phyloP scores from a whole-genome alignment of 306 rosid genomes.

The Fragaria nilgerrensis region DNA sequence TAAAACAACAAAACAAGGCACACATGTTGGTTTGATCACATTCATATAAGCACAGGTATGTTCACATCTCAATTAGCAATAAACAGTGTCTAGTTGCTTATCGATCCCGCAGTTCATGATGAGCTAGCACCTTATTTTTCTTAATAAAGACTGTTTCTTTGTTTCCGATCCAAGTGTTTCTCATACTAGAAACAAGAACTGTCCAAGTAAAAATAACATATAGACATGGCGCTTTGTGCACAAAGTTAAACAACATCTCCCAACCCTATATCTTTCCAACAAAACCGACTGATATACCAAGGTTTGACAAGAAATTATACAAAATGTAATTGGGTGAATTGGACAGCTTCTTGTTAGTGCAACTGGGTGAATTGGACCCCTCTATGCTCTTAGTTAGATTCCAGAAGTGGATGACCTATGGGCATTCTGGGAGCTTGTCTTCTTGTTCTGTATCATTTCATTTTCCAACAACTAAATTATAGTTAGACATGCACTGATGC shows the following conservation, averaged over 20 bases:
- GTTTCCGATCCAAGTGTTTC: too few species aligned
- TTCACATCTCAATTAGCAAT: not conserved
- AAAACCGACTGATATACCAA: not conserved
- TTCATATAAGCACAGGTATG: not conserved
- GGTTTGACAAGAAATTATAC: not conserved
- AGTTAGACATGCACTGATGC: not conserved
- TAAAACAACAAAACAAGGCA: not conserved
- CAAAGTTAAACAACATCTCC: not conserved
- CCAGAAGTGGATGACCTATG: not conserved
- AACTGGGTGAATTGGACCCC: not conserved
- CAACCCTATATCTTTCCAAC: not conserved
- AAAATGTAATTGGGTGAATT: too few species aligned
- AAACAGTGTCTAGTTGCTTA: too few species aligned
- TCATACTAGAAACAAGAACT: too few species aligned
- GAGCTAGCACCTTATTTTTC: too few species aligned
- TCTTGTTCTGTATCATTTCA: not conserved
- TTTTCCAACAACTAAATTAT: not conserved
- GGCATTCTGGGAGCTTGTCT: not conserved
- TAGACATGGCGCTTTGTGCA: not conserved
- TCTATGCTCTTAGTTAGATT: not conserved
- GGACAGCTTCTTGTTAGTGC: not conserved
- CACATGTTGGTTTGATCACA: not conserved
- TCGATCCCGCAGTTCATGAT: too few species aligned
- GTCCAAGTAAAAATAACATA: not conserved
- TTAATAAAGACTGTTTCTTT: too few species aligned